These are phyloP conservation scores for Dissophora ornata DNA, from an alignment of 192 early-diverging fungal species.

Conservation along the genomic window DNA sequence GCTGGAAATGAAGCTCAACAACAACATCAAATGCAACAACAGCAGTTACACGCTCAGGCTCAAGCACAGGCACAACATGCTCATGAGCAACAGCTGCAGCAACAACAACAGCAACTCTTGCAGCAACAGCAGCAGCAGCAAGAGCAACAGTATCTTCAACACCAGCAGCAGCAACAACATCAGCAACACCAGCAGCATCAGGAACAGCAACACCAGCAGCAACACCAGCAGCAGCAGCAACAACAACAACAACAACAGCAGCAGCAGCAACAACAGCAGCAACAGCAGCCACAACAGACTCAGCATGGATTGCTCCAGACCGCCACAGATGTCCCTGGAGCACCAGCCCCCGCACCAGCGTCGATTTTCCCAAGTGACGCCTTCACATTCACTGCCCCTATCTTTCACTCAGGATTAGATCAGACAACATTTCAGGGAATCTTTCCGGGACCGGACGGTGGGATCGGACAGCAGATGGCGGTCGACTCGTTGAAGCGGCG, in stretches of 20 bases:
- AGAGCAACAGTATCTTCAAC: constrained; percentile 10
- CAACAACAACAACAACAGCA: constrained; percentile 29
- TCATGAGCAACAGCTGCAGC: constrained; percentile 26
- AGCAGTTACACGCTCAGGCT: constrained; percentile 20
- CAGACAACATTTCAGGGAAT: constrained; percentile 23
- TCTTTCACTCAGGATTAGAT: constrained; percentile 42
- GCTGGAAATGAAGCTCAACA: constrained; percentile 28
- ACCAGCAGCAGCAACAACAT: constrained; percentile 24
- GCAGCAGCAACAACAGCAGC: constrained; percentile 26
- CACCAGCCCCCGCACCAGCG: constrained; percentile 6
- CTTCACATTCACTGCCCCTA: constrained; percentile 45
- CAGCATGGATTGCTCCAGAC: constrained; percentile 17
- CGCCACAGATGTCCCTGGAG: constrained; percentile 6
- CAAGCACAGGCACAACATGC: constrained; percentile 21
- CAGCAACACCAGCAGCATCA: constrained; percentile 19
- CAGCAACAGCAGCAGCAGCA: constrained; percentile 24
- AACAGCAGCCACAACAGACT: constrained; percentile 21
- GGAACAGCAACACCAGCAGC: constrained; percentile 20
- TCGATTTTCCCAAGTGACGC: constrained; percentile 43
- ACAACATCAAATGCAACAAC: constrained; percentile 20
- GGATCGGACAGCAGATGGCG: constrained; percentile 49
- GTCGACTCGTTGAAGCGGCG: constrained; percentile 45
- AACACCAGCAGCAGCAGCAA: constrained; percentile 21
- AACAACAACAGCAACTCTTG: constrained; percentile 15
- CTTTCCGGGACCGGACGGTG: constrained; percentile 45